Conservation (phyloP, 208 protist species). For the Leishmania guyanensis region DNA sequence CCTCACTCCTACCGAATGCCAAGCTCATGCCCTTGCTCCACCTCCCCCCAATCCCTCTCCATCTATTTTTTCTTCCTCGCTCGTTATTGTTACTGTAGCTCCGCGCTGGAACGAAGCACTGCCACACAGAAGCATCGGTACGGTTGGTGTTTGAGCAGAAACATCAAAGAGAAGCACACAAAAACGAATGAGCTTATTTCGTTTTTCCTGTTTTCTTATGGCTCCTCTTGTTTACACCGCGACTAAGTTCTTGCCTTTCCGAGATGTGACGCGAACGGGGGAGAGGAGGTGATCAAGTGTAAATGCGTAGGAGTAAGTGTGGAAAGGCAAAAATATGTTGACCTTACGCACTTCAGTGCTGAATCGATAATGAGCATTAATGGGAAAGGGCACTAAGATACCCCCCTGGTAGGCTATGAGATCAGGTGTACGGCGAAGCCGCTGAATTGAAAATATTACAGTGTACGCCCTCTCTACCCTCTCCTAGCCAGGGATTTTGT, state of each 20-base stretch:
- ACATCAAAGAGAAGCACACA: constrained; percentile 2
- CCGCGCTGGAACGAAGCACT: not conserved
- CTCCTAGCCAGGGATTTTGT: not conserved
- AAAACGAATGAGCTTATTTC: not conserved
- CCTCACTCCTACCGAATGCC: constrained; percentile 13
- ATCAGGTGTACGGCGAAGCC: not conserved
- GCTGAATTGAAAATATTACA: not conserved
- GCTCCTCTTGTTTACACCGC: not conserved
- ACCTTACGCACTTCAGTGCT: not conserved
- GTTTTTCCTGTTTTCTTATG: not conserved
- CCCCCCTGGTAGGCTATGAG: not conserved
- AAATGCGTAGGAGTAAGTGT: not conserved
- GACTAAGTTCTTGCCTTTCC: not conserved
- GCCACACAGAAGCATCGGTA: not conserved
- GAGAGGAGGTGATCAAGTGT: not conserved
- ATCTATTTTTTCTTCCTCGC: constrained; percentile 3
- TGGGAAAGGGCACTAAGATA: not conserved
- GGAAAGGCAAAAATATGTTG: not conserved
- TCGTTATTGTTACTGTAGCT: not conserved
- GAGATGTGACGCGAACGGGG: not conserved
- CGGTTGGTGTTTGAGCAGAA: constrained; percentile 1
- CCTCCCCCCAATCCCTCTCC: not conserved
- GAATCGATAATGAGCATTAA: not conserved
- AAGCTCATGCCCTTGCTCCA: not conserved
- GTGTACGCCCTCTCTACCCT: not conserved